Base-by-base conservation (phyloP, 2,329 filamentous ascomycete genomes). In the Daldinia eschscholtzii region DNA sequence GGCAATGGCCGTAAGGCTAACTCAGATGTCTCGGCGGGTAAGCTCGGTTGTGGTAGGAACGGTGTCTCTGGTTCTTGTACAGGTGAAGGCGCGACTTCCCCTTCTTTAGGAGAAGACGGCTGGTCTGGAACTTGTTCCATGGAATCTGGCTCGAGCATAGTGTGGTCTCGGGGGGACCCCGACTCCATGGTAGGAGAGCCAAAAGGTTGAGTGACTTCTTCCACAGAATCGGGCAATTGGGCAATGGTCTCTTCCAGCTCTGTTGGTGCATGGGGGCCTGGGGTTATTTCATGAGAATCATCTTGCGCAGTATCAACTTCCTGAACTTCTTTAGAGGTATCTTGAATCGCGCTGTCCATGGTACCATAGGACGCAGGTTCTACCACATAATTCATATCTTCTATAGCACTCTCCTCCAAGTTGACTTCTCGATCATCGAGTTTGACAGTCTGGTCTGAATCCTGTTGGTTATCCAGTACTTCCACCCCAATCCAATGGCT, bases 1-100 rank as follows among this genome's bases (percentile, higher is more conserved):
- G 23, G 37, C 13, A 50, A 28, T 30, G 61, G 68, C 9, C 68
- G 61, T 6, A 70, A 9, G 10, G 44, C 50, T 53, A 71, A 13
- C 3, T 57, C 13, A 9, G 64, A 53, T n/a, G n/a, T 62, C 15
- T 39, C 50, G 18, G 26, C n/a, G 10, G 57, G n/a, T 4, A 18
- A 13, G 18, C 6, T 39, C 23, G 52, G 48, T 35, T 46, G 56
- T 10, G 37, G 26, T 35, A 12, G 52, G 20, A 13, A 30, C 39
- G 55, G 15, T 41, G 33, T 30, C 13, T 15, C 3, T 48, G 55
- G 48, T 2, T 46, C 35, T 57, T 26, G 57, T 9, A 42, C 3
- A 33, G 50, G 59, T 3, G 50, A 10, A 35, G 42, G 20, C 28
- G 28, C 59, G 10, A 7, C 37, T n/a, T 57, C 55, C 5, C 52